Conservation (phyloP, 306 rosid genomes). For the Comarum palustre region DNA sequence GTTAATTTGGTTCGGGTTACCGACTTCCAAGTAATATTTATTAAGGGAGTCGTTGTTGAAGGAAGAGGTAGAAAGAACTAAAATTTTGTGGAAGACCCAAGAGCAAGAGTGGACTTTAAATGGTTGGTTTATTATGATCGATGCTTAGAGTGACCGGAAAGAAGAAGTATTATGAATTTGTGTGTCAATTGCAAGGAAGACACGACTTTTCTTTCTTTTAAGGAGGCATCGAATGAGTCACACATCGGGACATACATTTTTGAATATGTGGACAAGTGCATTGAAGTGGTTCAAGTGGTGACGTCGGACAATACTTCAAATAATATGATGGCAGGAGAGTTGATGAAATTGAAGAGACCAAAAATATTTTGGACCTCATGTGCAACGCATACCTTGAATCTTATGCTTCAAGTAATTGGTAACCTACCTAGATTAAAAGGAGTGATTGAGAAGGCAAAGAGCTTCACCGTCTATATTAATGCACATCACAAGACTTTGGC, state of each 20-base stretch:
- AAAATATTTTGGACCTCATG: background rate
- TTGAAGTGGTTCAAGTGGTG: background rate
- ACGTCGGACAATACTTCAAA: background rate
- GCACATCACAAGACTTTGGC: too few species aligned
- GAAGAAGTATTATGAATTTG: too few species aligned
- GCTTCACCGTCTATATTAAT: too few species aligned
- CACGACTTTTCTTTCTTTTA: too few species aligned
- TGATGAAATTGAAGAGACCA: background rate
- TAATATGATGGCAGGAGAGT: background rate
- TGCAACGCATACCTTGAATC: background rate
- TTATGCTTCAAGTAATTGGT: conserved; percentile 2
- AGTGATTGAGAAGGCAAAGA: conserved; percentile 8
- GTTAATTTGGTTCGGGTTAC: background rate
- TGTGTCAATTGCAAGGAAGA: too few species aligned
- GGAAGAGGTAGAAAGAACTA: conserved; percentile 7
- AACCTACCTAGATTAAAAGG: background rate
- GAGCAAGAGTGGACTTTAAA: background rate
- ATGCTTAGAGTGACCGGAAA: too few species aligned
- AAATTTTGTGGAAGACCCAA: background rate
- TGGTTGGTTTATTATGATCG: too few species aligned
- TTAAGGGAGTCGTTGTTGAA: conserved; percentile 6
- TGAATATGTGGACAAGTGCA: background rate
- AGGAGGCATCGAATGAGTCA: background rate
- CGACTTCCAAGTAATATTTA: background rate
- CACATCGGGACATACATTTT: background rate